Evolutionary conservation across 306 rosid species (phyloP).

Genomic region (Canavalia ensiformis): DNA sequence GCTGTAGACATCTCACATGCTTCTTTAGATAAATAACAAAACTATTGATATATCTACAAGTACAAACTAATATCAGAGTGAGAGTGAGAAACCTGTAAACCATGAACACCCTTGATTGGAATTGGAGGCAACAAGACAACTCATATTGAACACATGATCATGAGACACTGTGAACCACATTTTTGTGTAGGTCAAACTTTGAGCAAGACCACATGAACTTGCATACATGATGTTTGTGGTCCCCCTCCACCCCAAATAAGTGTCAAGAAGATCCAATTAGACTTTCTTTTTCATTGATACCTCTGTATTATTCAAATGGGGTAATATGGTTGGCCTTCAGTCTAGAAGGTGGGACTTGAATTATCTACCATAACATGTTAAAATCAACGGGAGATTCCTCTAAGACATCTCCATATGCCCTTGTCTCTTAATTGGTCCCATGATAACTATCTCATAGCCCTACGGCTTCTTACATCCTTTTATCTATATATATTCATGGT

Average conservation of each 20-base stretch:
- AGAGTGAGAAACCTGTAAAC: background rate
- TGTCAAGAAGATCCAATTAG: background rate
- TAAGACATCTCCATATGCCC: conserved; percentile 42
- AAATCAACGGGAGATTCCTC: background rate
- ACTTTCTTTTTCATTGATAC: background rate
- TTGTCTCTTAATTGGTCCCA: background rate
- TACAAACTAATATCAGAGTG: background rate
- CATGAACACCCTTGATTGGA: background rate
- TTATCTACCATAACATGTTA: background rate
- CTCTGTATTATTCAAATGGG: background rate
- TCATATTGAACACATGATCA: background rate
- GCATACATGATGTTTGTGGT: background rate
- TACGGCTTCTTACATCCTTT: background rate
- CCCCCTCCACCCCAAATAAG: background rate
- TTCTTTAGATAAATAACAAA: background rate
- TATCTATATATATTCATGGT: conserved; percentile 42
- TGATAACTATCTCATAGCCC: background rate
- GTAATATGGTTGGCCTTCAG: background rate
- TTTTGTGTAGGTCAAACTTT: background rate
- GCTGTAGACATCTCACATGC: background rate
- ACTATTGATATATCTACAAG: background rate
- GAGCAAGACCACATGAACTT: background rate
- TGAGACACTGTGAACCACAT: background rate
- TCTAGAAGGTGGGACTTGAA: background rate
- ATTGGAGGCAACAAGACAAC: background rate